These are phyloP conservation scores for Lentinula guzmanii DNA, from an alignment of 768 basidiomycete species.

Conservation along the genomic window DNA sequence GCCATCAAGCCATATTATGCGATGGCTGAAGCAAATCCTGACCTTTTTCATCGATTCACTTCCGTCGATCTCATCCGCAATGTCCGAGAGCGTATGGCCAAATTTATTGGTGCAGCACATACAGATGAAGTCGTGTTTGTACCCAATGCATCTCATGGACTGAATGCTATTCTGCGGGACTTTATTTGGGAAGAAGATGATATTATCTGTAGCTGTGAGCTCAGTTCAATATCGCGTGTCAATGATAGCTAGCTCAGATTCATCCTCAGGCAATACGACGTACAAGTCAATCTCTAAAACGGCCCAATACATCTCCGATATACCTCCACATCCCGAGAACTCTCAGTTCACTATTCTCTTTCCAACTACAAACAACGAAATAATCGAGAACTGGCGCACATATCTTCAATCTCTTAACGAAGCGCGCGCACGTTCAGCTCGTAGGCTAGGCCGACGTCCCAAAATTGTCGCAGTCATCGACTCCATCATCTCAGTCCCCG, in stretches of 20 bases:
- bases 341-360: slow-evolving; percentile 40
- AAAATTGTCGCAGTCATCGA: slow-evolving; percentile 56
- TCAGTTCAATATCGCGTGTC: background rate
- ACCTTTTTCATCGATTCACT: slow-evolving; percentile 42
- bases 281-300: slow-evolving; percentile 46
- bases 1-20: slow-evolving; percentile 35
- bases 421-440: background rate
- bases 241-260: background rate
- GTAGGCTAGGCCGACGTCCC: background rate
- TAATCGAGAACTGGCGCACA: slow-evolving; percentile 44
- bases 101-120: slow-evolving; percentile 40
- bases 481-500: slow-evolving; percentile 44
- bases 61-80: slow-evolving; percentile 27
- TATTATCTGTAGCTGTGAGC: slow-evolving; percentile 56
- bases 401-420: slow-evolving; percentile 18
- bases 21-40: slow-evolving; percentile 48
- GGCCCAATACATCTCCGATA: slow-evolving; percentile 45
- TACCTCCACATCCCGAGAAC: slow-evolving; percentile 36
- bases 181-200: slow-evolving; percentile 65
- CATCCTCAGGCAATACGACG: slow-evolving; percentile 41
- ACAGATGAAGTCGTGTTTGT: slow-evolving; percentile 55
- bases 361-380: slow-evolving; percentile 44
- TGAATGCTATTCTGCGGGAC: slow-evolving; percentile 65
- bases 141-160: slow-evolving; percentile 55
- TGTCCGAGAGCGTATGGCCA: slow-evolving; percentile 40